These are phyloP conservation scores for Posidonia oceanica DNA, from an alignment of 116 monocot genomes.

Conservation along the genomic window DNA sequence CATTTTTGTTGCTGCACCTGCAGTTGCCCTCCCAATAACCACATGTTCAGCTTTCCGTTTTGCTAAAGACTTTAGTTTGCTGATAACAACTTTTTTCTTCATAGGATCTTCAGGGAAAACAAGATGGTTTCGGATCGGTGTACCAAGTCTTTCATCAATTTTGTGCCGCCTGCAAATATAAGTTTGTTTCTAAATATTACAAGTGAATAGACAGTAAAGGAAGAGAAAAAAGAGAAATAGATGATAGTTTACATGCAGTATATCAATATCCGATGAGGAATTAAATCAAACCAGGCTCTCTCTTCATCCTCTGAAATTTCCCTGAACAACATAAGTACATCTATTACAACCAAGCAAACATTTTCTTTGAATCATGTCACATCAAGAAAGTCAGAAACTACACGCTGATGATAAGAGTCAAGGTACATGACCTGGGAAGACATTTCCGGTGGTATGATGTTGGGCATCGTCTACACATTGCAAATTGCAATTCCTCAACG, in stretches of 20 bases:
- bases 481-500: slow-evolving; percentile 41
- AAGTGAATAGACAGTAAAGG: background rate
- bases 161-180: slow-evolving; percentile 47
- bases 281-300: slow-evolving; percentile 62
- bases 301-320: slow-evolving; percentile 31
- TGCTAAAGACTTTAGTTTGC: slow-evolving; percentile 11
- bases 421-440: slow-evolving; percentile 40
- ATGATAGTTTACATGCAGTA: slow-evolving; percentile 48
- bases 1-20: slow-evolving; percentile 11
- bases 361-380: too few species aligned
- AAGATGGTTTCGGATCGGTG: slow-evolving; percentile 78
- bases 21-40: background rate
- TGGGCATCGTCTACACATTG: slow-evolving; percentile 69
- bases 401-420: too few species aligned
- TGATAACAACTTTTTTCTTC: slow-evolving; percentile 23
- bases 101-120: slow-evolving; percentile 28
- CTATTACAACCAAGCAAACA: background rate
- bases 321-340: slow-evolving; percentile 19
- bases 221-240: background rate
- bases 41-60: slow-evolving; percentile 20
- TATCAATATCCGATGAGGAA: slow-evolving; percentile 63
- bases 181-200: background rate
- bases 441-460: slow-evolving; percentile 73
- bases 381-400: too few species aligned
- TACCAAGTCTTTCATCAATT: slow-evolving; percentile 53